Percentiles rank a stretch among this genome's conserved stretches.
Conservation (phyloP, 768 basidiomycete genomes). For the Tubosaeta sp. region DNA sequence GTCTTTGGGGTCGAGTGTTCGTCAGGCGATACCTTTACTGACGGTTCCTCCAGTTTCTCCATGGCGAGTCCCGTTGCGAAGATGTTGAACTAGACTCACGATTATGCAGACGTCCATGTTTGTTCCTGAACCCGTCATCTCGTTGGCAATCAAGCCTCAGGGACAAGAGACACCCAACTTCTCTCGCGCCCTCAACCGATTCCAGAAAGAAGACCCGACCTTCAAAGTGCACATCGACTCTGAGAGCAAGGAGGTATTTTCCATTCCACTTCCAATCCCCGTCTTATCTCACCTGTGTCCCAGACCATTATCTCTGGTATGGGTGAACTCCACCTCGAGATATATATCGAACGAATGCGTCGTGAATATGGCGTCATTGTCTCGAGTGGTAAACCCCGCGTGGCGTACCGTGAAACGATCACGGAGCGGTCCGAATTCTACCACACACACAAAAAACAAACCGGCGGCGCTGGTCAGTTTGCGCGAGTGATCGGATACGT, state of each 20-base stretch:
- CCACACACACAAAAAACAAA: conserved; percentile 97
- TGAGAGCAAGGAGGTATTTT: conserved; percentile 84
- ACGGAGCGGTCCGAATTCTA: conserved; percentile 76
- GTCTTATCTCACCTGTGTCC: neutral
- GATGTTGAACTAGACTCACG: neutral
- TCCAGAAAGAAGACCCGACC: conserved; percentile 98
- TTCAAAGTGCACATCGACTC: conserved; percentile 95
- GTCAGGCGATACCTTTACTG: conserved; percentile 96
- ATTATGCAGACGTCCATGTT: conserved; percentile 85
- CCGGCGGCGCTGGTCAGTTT: conserved; percentile 95
- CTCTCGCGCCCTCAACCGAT: conserved; percentile 92
- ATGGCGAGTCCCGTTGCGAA: conserved; percentile 58
- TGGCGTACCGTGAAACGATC: conserved; percentile 95
- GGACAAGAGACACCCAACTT: conserved; percentile 95
- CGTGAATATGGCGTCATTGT: conserved; percentile 96
- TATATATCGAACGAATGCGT: conserved; percentile 98
- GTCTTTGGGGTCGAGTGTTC: conserved; percentile 99
- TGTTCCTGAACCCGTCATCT: conserved; percentile 98
- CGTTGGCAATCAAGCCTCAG: conserved; percentile 85
- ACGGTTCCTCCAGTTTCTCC: conserved; percentile 82
- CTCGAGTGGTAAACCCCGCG: conserved; percentile 90
- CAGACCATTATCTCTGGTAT: conserved; percentile 99
- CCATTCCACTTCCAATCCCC: neutral
- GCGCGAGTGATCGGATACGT: conserved; percentile 88
- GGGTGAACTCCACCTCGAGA: conserved; percentile 98